These are phyloP conservation scores for Protomyces macrosporus DNA, from an alignment of 1,139 yeast species.

Conservation along the genomic window DNA sequence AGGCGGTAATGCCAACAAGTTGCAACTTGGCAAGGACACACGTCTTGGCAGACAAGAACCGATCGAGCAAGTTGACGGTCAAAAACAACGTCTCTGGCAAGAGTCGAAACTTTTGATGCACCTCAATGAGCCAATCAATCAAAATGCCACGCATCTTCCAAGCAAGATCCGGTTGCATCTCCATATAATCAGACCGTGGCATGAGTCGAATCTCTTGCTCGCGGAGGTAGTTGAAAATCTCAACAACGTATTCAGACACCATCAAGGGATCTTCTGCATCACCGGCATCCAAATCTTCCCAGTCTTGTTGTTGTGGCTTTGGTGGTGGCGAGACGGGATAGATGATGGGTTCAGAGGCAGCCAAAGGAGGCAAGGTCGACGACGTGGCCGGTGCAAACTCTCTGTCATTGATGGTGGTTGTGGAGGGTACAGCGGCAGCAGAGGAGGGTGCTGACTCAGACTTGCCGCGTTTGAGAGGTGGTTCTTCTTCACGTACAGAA, in stretches of 20 bases:
- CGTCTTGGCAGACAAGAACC: conserved; percentile 74
- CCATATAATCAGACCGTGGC: conserved; percentile 71
- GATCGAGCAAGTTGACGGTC: conserved; percentile 84
- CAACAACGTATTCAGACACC: conserved; percentile 90
- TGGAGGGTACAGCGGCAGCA: neutral
- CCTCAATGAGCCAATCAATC: conserved; percentile 93
- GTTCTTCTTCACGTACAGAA: conserved; percentile 19
- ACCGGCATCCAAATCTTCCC: conserved; percentile 91
- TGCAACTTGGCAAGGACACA: conserved; percentile 83
- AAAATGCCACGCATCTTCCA: conserved; percentile 84
- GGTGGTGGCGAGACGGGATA: neutral
- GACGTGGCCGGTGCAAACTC: neutral
- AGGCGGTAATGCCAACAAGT: conserved; percentile 80
- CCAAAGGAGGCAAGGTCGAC: neutral
- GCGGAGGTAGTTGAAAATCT: conserved; percentile 74
- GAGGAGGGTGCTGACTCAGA: conserved; percentile 13
- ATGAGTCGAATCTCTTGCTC: conserved; percentile 61
- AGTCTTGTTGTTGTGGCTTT: conserved; percentile 36
- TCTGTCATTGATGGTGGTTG: neutral
- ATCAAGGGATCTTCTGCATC: conserved; percentile 87
- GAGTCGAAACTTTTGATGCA: conserved; percentile 78
- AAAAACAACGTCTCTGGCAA: conserved; percentile 86
- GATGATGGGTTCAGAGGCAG: neutral
- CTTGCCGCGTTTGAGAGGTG: conserved; percentile 22
- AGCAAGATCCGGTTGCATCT: conserved; percentile 67